phyloP scores from a whole-genome alignment of 139 green algal species.

The Ettlia oleoabundans region DNA sequence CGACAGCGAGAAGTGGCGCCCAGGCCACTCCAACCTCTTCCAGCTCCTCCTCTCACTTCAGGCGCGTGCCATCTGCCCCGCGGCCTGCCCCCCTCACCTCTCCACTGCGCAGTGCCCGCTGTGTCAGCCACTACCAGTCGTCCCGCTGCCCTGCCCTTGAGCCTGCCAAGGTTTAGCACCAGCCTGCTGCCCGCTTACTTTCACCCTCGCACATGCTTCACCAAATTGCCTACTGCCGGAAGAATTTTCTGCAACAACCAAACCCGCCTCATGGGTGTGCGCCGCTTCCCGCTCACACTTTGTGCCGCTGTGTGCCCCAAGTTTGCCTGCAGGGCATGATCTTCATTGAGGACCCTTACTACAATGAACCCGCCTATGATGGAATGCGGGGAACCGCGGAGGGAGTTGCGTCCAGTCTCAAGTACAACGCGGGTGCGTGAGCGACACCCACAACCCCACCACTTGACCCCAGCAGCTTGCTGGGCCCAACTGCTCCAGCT shows the following conservation, averaged over 20 bases:
- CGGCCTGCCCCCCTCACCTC: background rate
- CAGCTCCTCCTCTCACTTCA: slow-evolving; percentile 64
- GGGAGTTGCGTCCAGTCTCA: slow-evolving; percentile 41
- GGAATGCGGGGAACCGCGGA: slow-evolving; percentile 58
- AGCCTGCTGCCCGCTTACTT: background rate
- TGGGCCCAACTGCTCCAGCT: no score
- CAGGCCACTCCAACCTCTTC: slow-evolving; percentile 66
- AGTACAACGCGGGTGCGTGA: slow-evolving; percentile 67
- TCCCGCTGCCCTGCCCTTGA: background rate
- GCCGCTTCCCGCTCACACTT: no score
- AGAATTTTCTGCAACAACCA: no score
- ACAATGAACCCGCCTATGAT: slow-evolving; percentile 75
- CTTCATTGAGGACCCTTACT: slow-evolving; percentile 72
- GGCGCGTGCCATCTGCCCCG: background rate
- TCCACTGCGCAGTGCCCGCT: no score
- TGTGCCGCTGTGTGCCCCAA: no score
- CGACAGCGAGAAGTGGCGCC: slow-evolving; percentile 80
- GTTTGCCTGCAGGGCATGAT: slow-evolving; percentile 56
- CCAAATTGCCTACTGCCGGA: no score
- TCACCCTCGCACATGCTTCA: background rate
- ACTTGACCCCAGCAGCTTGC: no score
- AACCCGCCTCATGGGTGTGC: no score
- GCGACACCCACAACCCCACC: no score
- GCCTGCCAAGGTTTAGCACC: background rate
- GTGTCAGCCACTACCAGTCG: no score